Percentiles rank a stretch among this genome's conserved stretches.
Evolutionary conservation across 129 eudicot genomes (phyloP).

Genomic region (Flaveria bidentis): DNA sequence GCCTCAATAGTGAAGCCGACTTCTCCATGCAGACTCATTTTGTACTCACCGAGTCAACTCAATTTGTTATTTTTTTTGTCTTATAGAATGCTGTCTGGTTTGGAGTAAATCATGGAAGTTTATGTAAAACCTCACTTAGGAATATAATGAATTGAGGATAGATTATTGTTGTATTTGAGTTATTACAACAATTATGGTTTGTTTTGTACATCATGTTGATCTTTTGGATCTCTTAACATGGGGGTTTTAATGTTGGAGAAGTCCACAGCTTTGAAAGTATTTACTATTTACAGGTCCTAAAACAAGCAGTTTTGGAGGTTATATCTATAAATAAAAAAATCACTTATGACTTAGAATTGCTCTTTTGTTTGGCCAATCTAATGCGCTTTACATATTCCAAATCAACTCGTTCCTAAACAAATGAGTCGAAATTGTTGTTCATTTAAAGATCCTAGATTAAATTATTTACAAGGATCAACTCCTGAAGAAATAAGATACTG

Average conservation of each 20-base stretch:
- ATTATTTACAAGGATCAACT: neutral
- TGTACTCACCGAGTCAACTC: constrained; percentile 33
- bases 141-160: constrained; percentile 17
- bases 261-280: neutral
- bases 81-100: constrained; percentile 11
- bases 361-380: no score
- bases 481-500: neutral
- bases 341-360: neutral
- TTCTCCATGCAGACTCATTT: constrained; percentile 33
- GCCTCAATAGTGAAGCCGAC: constrained; percentile 41
- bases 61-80: neutral
- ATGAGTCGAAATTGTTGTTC: no score
- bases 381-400: no score
- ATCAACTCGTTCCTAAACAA: no score
- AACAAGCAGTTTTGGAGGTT: neutral
- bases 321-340: neutral
- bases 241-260: neutral
- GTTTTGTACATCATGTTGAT: neutral
- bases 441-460: neutral
- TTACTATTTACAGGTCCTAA: neutral
- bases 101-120: constrained; percentile 18
- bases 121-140: neutral
- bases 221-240: neutral
- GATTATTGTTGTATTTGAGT: constrained; percentile 7
- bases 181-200: constrained; percentile 4